phyloP scores from a whole-genome alignment of 2,329 filamentous ascomycete genomes.

The Talaromyces pinophilus region DNA sequence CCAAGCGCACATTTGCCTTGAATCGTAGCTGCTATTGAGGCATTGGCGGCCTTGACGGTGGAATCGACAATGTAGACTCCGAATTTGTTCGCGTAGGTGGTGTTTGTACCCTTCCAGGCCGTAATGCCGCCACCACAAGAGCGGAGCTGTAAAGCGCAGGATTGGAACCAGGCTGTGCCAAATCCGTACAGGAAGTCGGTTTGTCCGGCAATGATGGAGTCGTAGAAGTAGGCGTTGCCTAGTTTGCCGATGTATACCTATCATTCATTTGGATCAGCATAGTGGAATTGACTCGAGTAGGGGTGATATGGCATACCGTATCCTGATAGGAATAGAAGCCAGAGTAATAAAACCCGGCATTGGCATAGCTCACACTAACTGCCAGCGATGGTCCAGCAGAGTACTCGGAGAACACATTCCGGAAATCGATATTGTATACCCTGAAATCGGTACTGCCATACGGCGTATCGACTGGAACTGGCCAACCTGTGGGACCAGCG shows the following conservation, averaged over 20 bases:
- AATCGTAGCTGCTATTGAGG: constrained; percentile 41
- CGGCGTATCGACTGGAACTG: constrained; percentile 61
- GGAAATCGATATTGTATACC: constrained; percentile 67
- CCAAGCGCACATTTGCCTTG: constrained; percentile 58
- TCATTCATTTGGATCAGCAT: not conserved
- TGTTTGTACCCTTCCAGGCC: constrained; percentile 69
- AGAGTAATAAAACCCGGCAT: constrained; percentile 67
- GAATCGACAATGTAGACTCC: constrained; percentile 65
- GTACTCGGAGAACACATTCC: constrained; percentile 59
- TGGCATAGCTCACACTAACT: constrained; percentile 62
- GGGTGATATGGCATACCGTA: constrained; percentile 45
- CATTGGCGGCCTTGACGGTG: constrained; percentile 57
- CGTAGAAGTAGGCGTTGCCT: constrained; percentile 65
- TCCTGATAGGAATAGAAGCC: constrained; percentile 70
- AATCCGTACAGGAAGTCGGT: constrained; percentile 71
- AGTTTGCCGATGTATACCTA: constrained; percentile 65
- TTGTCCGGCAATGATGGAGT: constrained; percentile 62
- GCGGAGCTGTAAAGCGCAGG: constrained; percentile 57
- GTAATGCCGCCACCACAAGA: constrained; percentile 67
- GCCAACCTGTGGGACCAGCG: constrained; percentile 61
- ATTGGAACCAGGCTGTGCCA: constrained; percentile 63
- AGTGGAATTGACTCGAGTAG: not conserved
- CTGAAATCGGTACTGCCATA: constrained; percentile 66
- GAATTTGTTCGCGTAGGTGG: constrained; percentile 66
- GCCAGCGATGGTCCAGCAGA: constrained; percentile 61